phyloP scores from a whole-genome alignment of 257 asterid genomes.

The Nicotiana benthamiana region DNA sequence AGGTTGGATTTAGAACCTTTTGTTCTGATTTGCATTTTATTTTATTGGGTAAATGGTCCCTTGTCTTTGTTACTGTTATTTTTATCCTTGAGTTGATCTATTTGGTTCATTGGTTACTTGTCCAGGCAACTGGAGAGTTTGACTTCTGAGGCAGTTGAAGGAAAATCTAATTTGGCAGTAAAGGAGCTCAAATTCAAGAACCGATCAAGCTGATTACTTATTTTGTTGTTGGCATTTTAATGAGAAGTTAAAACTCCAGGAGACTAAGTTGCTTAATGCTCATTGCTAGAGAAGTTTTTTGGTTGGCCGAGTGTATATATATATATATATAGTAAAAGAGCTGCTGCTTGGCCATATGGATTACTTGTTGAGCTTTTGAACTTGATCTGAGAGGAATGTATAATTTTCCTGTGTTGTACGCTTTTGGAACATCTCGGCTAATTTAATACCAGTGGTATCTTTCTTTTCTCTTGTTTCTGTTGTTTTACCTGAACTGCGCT shows the following conservation, averaged over 20 bases:
- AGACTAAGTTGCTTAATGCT: constrained; percentile 9
- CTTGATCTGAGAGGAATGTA: constrained; percentile 7
- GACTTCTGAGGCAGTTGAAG: constrained; percentile 53
- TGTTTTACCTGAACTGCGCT: background rate
- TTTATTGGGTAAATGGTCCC: background rate
- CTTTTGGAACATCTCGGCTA: constrained; percentile 10
- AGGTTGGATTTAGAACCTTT: constrained; percentile 19
- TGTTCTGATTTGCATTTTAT: background rate
- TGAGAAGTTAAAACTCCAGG: constrained; percentile 19
- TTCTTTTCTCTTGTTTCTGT: background rate
- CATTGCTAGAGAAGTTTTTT: constrained; percentile 22
- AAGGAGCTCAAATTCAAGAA: background rate
- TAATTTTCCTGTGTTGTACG: constrained; percentile 1
- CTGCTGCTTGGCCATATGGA: background rate
- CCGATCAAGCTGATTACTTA: constrained; percentile 1
- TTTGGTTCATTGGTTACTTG: constrained; percentile 1
- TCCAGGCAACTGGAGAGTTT: constrained; percentile 80
- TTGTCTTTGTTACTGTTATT: background rate
- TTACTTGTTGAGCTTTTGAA: background rate
- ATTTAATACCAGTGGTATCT: background rate
- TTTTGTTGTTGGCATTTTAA: background rate
- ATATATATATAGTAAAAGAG: constrained; percentile 27
- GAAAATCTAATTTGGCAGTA: background rate
- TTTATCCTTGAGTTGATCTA: background rate
- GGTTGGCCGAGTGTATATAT: constrained; percentile 37